Conservation (phyloP, 176 grass and related monocot genomes). For the Areca catechu region DNA sequence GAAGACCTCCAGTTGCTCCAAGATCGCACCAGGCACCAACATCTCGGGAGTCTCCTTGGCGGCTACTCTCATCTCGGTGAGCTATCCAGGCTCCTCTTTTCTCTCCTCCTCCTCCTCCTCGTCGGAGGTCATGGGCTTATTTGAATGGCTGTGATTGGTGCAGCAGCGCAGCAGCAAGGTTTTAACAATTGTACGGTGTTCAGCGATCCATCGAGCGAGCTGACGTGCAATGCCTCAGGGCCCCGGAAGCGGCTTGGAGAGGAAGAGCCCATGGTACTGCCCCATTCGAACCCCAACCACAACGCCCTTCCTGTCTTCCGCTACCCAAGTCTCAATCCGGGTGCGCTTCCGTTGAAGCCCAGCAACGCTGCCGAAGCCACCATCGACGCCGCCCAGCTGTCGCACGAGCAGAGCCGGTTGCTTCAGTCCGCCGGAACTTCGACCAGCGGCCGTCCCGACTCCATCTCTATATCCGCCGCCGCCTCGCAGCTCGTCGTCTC, state of each 20-base stretch:
- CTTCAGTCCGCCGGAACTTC: slow-evolving; percentile 14
- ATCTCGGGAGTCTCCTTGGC: background rate
- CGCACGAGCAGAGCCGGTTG: background rate
- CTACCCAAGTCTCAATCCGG: background rate
- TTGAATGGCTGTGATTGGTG: too few relatives aligned
- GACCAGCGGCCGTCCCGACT: slow-evolving; percentile 19
- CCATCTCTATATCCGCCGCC: too few relatives aligned
- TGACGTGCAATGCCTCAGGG: background rate
- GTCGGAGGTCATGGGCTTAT: too few relatives aligned
- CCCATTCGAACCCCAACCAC: background rate
- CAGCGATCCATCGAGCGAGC: slow-evolving; percentile 2
- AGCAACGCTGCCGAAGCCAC: background rate
- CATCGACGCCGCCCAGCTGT: background rate
- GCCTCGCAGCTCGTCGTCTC: too few relatives aligned
- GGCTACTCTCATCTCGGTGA: slow-evolving; percentile 3
- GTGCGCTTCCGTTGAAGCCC: too few relatives aligned
- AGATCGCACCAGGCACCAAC: background rate
- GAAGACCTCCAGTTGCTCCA: slow-evolving; percentile 3
- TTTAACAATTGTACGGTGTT: background rate
- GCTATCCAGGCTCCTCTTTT: background rate
- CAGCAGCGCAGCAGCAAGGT: too few relatives aligned
- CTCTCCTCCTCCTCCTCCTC: too few relatives aligned
- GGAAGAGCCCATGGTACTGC: background rate
- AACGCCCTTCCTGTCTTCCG: background rate
- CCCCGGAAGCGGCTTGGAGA: background rate